Percentiles rank a stretch among this genome's conserved stretches.
Conservation (phyloP, 116 monocot genomes). For the Posidonia oceanica region DNA sequence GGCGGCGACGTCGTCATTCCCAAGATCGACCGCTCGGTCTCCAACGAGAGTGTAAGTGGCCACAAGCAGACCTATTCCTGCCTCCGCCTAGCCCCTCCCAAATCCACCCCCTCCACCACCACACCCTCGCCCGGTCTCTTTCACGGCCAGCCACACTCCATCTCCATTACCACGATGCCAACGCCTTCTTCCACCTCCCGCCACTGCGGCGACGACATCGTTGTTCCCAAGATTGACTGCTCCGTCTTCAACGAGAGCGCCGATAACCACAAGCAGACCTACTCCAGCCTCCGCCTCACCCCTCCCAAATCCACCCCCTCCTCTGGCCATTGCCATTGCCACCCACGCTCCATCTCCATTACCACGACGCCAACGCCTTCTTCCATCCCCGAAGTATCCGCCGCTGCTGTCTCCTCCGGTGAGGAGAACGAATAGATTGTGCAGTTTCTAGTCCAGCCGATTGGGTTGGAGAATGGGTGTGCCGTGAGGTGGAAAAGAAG, state of each 20-base stretch:
- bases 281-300: conserved; percentile 79
- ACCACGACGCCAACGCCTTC: background rate
- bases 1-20: conserved; percentile 49
- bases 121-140: conserved; percentile 1
- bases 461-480: too few species aligned
- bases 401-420: conserved; percentile 1
- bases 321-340: conserved; percentile 16
- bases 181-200: conserved; percentile 1
- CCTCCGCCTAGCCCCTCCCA: conserved; percentile 58
- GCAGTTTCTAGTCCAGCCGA: conserved; percentile 28
- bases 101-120: conserved; percentile 9
- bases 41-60: conserved; percentile 96
- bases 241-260: conserved; percentile 99
- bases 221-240: conserved; percentile 80
- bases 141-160: conserved; percentile 10
- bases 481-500: too few species aligned
- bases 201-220: conserved; percentile 33
- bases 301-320: conserved; percentile 25
- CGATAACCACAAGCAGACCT: conserved; percentile 92
- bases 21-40: conserved; percentile 91
- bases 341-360: background rate
- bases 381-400: background rate
- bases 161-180: background rate
- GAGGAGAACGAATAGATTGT: conserved; percentile 66
- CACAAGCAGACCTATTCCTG: conserved; percentile 97